phyloP scores from a whole-genome alignment of 2,329 filamentous ascomycete genomes.

The Anisogramma anomala region DNA sequence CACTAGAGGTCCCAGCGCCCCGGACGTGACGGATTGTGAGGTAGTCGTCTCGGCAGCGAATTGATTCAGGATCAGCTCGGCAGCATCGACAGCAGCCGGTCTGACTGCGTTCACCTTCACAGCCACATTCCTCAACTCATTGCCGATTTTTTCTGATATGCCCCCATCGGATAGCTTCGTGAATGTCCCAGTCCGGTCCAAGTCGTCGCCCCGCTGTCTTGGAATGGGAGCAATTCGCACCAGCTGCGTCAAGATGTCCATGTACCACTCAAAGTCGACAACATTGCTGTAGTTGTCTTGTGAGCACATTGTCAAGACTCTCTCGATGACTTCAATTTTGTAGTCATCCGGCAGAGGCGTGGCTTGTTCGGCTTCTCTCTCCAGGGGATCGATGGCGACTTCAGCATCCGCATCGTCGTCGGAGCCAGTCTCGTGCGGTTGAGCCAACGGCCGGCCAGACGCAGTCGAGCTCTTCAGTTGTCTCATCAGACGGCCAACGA shows the following conservation, averaged over 20 bases:
- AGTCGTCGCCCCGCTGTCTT: constrained; percentile 28
- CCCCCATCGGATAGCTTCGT: constrained; percentile 27
- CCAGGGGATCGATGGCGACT: constrained; percentile 27
- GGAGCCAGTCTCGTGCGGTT: constrained; percentile 22
- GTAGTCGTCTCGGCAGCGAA: constrained; percentile 39
- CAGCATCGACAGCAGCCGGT: constrained; percentile 66
- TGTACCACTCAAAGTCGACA: constrained; percentile 93
- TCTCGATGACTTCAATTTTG: constrained; percentile 65
- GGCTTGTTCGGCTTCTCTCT: constrained; percentile 28
- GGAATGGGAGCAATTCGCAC: constrained; percentile 56
- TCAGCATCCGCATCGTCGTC: constrained; percentile 43
- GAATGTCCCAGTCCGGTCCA: constrained; percentile 21
- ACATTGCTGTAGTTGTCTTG: constrained; percentile 78
- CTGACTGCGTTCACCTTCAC: constrained; percentile 83
- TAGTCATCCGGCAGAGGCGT: constrained; percentile 76
- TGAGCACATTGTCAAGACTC: constrained; percentile 82
- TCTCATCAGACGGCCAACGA: constrained; percentile 77
- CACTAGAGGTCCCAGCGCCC: constrained; percentile 61
- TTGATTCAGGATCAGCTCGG: constrained; percentile 61
- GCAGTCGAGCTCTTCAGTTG: constrained; percentile 59
- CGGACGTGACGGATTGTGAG: constrained; percentile 46
- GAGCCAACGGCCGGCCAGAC: constrained; percentile 16
- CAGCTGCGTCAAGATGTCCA: constrained; percentile 77
- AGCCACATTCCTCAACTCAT: constrained; percentile 78
- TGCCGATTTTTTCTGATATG: constrained; percentile 62